A percentile compares a stretch with the other conserved stretches of the same genome.
Conservation (phyloP, 352 stramenopile species). For the Halophytophthora polymorphica region DNA sequence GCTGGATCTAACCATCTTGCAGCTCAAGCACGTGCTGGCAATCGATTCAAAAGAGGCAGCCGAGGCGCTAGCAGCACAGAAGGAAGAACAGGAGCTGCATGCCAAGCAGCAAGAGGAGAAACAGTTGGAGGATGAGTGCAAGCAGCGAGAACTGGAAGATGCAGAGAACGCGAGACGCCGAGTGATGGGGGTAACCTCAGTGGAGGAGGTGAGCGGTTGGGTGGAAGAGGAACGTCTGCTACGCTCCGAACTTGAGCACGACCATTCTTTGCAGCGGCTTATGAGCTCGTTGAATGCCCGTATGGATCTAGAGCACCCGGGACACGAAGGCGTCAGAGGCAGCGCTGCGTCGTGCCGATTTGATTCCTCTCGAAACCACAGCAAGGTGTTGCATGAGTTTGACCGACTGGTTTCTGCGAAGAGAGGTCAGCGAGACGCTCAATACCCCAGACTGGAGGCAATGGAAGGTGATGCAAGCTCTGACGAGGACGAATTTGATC, state of each 20-base stretch:
- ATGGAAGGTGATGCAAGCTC: too few species aligned
- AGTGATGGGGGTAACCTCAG: conserved; percentile 49
- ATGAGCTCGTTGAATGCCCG: conserved; percentile 10
- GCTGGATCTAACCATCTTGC: conserved; percentile 61
- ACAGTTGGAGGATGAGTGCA: conserved; percentile 18
- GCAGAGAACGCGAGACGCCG: conserved; percentile 32
- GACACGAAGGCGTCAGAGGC: too few species aligned
- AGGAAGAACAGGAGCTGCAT: conserved; percentile 13
- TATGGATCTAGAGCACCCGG: neutral
- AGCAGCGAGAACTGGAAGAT: conserved; percentile 27
- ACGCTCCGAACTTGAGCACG: neutral
- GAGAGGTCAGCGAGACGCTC: neutral
- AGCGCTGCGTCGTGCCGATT: neutral
- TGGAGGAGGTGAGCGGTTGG: conserved; percentile 47
- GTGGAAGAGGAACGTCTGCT: conserved; percentile 23
- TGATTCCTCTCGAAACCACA: neutral
- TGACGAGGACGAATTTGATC: neutral
- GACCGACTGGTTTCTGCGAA: conserved; percentile 7
- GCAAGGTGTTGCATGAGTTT: conserved; percentile 9
- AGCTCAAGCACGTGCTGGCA: conserved; percentile 48
- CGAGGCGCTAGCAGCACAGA: conserved; percentile 22
- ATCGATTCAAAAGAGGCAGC: conserved; percentile 49
- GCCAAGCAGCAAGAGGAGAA: conserved; percentile 14
- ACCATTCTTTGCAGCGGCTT: conserved; percentile 10
- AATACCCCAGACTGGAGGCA: neutral